These are phyloP conservation scores for Phalaenopsis equestris DNA, from an alignment of 106 monocot species.

Conservation along the genomic window DNA sequence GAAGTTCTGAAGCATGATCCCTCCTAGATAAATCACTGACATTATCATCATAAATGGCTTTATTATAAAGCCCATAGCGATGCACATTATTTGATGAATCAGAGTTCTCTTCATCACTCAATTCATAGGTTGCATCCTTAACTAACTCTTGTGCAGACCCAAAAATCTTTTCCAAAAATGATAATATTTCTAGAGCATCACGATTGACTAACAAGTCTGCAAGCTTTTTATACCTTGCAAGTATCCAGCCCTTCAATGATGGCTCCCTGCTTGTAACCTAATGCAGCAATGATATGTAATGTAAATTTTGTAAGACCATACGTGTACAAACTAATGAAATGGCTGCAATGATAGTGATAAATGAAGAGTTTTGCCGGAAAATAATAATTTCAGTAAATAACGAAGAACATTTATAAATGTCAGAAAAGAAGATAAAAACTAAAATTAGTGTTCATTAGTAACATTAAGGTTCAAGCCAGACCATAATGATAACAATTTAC, in stretches of 20 bases:
- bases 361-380: not conserved
- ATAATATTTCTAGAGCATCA: constrained; percentile 34
- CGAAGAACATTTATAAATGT: not conserved
- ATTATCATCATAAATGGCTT: constrained; percentile 15
- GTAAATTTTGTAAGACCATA: not conserved
- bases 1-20: constrained; percentile 17
- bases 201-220: constrained; percentile 21
- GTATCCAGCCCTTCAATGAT: constrained; percentile 66
- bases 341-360: not conserved
- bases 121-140: constrained; percentile 24
- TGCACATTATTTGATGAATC: constrained; percentile 18
- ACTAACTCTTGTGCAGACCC: constrained; percentile 39
- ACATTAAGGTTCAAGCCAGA: not conserved
- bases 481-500: not conserved
- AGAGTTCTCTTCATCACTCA: constrained; percentile 21
- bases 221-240: constrained; percentile 52
- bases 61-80: constrained; percentile 9
- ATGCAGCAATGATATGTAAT: not conserved
- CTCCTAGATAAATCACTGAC: constrained; percentile 19
- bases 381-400: not conserved
- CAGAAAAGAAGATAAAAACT: not conserved
- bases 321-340: not conserved
- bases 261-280: constrained; percentile 60
- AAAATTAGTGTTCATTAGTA: not conserved
- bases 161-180: constrained; percentile 51